Evolutionary conservation across 345 rosid species (phyloP).

Genomic region (Citrus medica): DNA sequence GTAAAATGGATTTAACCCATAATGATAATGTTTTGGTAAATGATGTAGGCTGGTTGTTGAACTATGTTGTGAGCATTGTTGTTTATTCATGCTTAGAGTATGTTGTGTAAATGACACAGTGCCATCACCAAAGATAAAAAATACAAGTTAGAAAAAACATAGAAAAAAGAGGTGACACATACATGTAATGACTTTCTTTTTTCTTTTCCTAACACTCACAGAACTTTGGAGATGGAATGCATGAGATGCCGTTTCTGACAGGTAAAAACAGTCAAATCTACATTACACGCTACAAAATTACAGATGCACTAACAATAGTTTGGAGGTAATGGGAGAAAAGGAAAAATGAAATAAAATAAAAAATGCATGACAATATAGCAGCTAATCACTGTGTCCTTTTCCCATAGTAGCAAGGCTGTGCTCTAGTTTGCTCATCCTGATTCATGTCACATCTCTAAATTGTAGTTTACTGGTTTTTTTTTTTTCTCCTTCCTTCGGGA

Average conservation of each 20-base stretch:
- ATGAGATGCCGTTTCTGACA: not conserved
- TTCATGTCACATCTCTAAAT: not conserved
- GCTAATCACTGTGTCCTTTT: not conserved
- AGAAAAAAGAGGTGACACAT: not conserved
- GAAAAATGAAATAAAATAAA: not conserved
- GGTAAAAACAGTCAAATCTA: slow-evolving; percentile 7
- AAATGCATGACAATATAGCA: slow-evolving; percentile 4
- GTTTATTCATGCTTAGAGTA: not conserved
- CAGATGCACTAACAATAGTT: not conserved
- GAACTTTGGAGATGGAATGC: slow-evolving; percentile 1
- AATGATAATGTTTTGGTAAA: not conserved
- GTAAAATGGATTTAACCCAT: not conserved
- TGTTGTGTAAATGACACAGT: not conserved
- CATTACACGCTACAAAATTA: not conserved
- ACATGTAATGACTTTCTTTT: not conserved
- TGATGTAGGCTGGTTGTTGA: not conserved
- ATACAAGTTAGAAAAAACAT: not conserved
- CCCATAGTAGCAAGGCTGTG: not conserved
- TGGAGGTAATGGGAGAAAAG: not conserved
- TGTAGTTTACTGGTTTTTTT: not conserved
- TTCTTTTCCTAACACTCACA: not conserved
- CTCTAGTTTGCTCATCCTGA: slow-evolving; percentile 1
- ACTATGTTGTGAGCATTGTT: not conserved
- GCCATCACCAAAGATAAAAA: not conserved
- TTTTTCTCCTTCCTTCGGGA: no score